Conservation (phyloP, 441 rosid genomes). For the Kokia cookei region DNA sequence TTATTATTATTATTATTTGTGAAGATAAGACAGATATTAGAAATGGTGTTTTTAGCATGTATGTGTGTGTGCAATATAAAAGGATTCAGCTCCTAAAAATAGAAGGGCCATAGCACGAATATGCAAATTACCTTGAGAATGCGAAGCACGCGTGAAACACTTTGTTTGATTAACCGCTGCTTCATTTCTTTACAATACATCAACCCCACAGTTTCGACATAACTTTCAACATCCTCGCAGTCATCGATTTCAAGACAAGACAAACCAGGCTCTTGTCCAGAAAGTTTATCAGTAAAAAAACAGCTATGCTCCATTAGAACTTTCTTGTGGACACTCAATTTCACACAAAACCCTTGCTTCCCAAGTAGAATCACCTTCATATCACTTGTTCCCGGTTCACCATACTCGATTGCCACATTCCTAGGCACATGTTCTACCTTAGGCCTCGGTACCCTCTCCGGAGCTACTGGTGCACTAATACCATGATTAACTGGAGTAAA, state of each 20-base stretch:
- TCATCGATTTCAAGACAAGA: constrained; percentile 75
- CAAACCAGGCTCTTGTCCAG: constrained; percentile 44
- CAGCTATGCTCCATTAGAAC: constrained; percentile 65
- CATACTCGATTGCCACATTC: constrained; percentile 90
- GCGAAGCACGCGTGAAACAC: constrained; percentile 79
- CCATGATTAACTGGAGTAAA: constrained; percentile 27
- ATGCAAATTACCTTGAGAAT: constrained; percentile 68
- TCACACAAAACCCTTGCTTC: constrained; percentile 92
- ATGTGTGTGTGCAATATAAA: not conserved
- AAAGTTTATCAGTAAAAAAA: constrained; percentile 64
- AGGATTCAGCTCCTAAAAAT: constrained; percentile 2
- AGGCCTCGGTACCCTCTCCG: constrained; percentile 59
- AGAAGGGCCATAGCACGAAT: constrained; percentile 4
- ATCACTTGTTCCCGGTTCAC: constrained; percentile 83
- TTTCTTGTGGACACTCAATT: constrained; percentile 78
- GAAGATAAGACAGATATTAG: not conserved
- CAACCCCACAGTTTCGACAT: constrained; percentile 86
- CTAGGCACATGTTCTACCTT: constrained; percentile 78
- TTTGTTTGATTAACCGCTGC: constrained; percentile 78
- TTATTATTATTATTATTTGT: not conserved
- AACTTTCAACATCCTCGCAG: constrained; percentile 83
- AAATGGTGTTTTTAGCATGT: not conserved
- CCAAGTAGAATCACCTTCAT: constrained; percentile 78
- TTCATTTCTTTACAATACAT: constrained; percentile 96
- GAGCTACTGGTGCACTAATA: constrained; percentile 35